Evolutionary conservation across 1,284 basidiomycete genomes (phyloP).

Genomic region (Lentinula novae-zelandiae): DNA sequence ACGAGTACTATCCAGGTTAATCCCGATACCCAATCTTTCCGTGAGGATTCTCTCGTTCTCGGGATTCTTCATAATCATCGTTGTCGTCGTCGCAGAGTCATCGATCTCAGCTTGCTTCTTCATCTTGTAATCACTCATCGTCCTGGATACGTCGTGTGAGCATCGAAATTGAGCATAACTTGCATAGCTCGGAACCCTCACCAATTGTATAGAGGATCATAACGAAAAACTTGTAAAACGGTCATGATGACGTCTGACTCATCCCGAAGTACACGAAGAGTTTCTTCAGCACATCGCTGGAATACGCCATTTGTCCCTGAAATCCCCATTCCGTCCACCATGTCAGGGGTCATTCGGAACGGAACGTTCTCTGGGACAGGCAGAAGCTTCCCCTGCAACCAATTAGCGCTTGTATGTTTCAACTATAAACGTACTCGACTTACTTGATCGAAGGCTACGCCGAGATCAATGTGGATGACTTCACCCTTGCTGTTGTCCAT

Average conservation of each 20-base stretch:
- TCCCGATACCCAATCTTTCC: slow-evolving; percentile 40
- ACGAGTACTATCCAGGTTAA: slow-evolving; percentile 58
- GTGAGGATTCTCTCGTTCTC: slow-evolving; percentile 20
- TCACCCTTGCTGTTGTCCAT: slow-evolving; percentile 85
- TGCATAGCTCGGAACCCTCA: slow-evolving; percentile 18
- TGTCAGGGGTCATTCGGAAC: slow-evolving; percentile 91
- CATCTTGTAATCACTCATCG: slow-evolving; percentile 65
- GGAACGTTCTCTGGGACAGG: slow-evolving; percentile 87
- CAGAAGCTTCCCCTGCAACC: slow-evolving; percentile 75
- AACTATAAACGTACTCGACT: slow-evolving; percentile 19
- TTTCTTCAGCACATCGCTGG: slow-evolving; percentile 93
- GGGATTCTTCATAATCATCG: slow-evolving; percentile 13
- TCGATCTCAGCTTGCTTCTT: neutral
- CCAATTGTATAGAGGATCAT: slow-evolving; percentile 96
- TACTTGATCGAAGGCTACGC: slow-evolving; percentile 95
- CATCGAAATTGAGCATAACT: neutral
- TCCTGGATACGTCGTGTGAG: slow-evolving; percentile 39
- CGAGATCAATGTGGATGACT: slow-evolving; percentile 92
- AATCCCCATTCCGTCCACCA: slow-evolving; percentile 92
- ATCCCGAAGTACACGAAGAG: slow-evolving; percentile 84
- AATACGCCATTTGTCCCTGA: slow-evolving; percentile 93
- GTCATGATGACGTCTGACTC: slow-evolving; percentile 89
- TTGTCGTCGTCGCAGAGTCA: slow-evolving; percentile 16
- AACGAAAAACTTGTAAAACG: slow-evolving; percentile 94
- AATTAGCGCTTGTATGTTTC: neutral